Conservation (phyloP, 2,329 filamentous ascomycete genomes). For the Rachicladosporium sp. region DNA sequence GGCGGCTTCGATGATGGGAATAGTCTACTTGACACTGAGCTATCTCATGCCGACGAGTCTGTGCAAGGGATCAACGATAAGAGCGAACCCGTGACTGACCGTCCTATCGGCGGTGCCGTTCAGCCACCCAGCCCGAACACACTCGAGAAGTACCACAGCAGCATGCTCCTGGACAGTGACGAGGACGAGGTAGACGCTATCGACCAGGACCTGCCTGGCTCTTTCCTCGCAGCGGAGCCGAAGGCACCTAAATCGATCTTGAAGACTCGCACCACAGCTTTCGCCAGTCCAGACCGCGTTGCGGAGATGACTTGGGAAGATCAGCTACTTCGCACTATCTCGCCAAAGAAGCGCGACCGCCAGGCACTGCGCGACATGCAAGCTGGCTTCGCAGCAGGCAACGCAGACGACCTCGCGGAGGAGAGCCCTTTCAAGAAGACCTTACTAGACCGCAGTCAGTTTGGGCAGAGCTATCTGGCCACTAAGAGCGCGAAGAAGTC, state of each 20-base stretch:
- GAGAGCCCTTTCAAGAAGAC: slow-evolving; percentile 65
- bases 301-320: slow-evolving; percentile 77
- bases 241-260: slow-evolving; percentile 43
- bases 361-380: slow-evolving; percentile 56
- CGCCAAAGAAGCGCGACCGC: slow-evolving; percentile 83
- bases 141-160: slow-evolving; percentile 17
- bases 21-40: slow-evolving; percentile 1
- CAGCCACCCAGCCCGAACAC: slow-evolving; percentile 18
- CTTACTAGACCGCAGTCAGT: slow-evolving; percentile 56
- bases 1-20: slow-evolving; percentile 60
- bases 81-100: slow-evolving; percentile 22
- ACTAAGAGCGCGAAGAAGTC: slow-evolving; percentile 22
- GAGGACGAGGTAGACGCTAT: slow-evolving; percentile 46
- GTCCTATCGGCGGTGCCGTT: slow-evolving; percentile 19
- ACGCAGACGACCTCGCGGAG: slow-evolving; percentile 19
- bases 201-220: slow-evolving; percentile 64
- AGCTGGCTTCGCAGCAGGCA: slow-evolving; percentile 42
- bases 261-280: slow-evolving; percentile 26
- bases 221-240: slow-evolving; percentile 55
- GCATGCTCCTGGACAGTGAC: slow-evolving; percentile 37
- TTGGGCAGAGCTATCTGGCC: slow-evolving; percentile 21
- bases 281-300: slow-evolving; percentile 44
- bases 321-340: slow-evolving; percentile 86
- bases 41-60: slow-evolving; percentile 34
- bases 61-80: slow-evolving; percentile 30